A percentile compares a stretch with the other conserved stretches of the same genome.
Evolutionary conservation across 1,284 basidiomycete genomes (phyloP).

Genomic region (Phellopilus nigrolimitatus): DNA sequence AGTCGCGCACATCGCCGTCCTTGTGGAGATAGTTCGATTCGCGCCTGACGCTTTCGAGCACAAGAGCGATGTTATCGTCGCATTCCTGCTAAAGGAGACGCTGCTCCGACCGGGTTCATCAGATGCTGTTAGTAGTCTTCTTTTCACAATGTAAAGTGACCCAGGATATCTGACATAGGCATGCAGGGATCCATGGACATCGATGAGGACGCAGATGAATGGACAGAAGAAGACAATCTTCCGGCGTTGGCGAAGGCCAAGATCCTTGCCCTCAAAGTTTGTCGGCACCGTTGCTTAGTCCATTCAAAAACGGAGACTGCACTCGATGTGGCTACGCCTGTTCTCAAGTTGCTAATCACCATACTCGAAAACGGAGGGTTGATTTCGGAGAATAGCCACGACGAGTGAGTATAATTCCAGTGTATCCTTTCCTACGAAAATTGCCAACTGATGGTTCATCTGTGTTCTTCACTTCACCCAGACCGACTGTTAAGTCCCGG

Average conservation of each 20-base stretch:
- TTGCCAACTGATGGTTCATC: not conserved
- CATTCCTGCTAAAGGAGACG: constrained; percentile 69
- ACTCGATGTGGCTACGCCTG: constrained; percentile 63
- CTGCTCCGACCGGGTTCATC: constrained; percentile 52
- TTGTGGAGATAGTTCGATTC: constrained; percentile 72
- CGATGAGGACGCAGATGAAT: constrained; percentile 56
- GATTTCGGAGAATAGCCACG: constrained; percentile 50
- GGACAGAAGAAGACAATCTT: constrained; percentile 67
- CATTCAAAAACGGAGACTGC: constrained; percentile 58
- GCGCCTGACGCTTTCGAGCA: constrained; percentile 73
- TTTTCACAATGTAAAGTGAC: too few relatives aligned
- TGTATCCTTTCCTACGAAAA: not conserved
- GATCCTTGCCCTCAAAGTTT: constrained; percentile 71
- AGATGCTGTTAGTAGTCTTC: constrained; percentile 41
- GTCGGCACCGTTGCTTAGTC: constrained; percentile 72
- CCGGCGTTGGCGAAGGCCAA: constrained; percentile 58
- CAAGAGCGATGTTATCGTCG: constrained; percentile 67
- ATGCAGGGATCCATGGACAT: constrained; percentile 43
- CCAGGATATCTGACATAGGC: constrained; percentile 6
- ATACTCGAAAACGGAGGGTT: constrained; percentile 65
- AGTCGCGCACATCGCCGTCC: constrained; percentile 63
- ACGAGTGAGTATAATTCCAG: constrained; percentile 76
- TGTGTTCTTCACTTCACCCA: constrained; percentile 26
- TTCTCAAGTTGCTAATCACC: constrained; percentile 68
- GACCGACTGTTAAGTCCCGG: constrained; percentile 56